Base-by-base conservation (phyloP, 768 basidiomycete species). In the Mycena chlorophos region DNA sequence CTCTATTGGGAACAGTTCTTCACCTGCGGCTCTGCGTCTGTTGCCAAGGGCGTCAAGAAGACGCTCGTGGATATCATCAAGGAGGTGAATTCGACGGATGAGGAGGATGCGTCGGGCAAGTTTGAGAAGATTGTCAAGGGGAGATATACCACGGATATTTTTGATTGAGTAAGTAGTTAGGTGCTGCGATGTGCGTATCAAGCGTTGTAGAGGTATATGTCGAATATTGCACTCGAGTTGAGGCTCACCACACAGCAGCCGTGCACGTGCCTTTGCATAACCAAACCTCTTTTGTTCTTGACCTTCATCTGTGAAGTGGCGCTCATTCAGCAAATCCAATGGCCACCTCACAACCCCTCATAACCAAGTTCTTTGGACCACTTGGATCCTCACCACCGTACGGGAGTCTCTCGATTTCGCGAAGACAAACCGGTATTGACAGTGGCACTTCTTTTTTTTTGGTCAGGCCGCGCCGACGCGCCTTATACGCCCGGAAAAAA, bases 81-180 rank as follows among this genome's bases (percentile, higher is more conserved):
- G 40, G 10, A 6, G 16, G 8, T 43, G 20, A 54, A 43, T 46
- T 51, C 51, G 4, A 52, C 60, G 17, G 56, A 62, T 28, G 63
- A 66, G 13, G 65, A 59, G 5, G 66, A 69, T 34, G 75, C 74
- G 0, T 62, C 63, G 12, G 65, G 48, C n/a, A 48, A 66, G 31
- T 75, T 76, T 54, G 66, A 54, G 42, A 45, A 71, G 52, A 61
- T 63, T 27, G 62, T 74, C n/a, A 68, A 70, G 23, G 74, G 71
- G 5, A 66, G 78, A n/a, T 78, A 75, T 58, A 74, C 75, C 4
- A 76, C 76, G 2, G 78, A 80, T 61, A 71, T 79, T 25, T 80
- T 78, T 55, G 76, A 76, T 40, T 79, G 60, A 65, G 20, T 49
- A 27, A n/a, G n/a, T n/a, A n/a, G n/a, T n/a, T n/a, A n/a, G n/a